These are phyloP conservation scores for Cryptococcus floricola DNA, from an alignment of 1,284 basidiomycete species.

Conservation along the genomic window DNA sequence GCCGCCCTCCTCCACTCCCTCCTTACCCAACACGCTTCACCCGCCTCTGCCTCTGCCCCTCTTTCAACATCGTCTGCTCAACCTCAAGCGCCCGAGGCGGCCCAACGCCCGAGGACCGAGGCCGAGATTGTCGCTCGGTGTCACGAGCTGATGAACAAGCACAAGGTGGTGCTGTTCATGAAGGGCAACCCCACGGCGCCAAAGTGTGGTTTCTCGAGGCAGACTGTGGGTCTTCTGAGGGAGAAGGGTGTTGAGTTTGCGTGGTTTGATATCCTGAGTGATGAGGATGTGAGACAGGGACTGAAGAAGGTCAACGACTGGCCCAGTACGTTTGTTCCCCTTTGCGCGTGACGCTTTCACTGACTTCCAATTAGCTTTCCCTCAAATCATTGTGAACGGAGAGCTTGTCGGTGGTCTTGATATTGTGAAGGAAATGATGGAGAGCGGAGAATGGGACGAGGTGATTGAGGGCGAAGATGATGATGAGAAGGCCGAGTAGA, in stretches of 20 bases:
- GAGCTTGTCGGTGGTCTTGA: slow-evolving; percentile 70
- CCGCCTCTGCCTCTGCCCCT: slow-evolving; percentile 30
- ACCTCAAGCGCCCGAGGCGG: slow-evolving; percentile 17
- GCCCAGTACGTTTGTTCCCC: slow-evolving; percentile 36
- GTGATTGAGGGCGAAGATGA: slow-evolving; percentile 79
- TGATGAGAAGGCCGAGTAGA: slow-evolving; percentile 60
- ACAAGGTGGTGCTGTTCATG: slow-evolving; percentile 82
- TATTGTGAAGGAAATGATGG: slow-evolving; percentile 64
- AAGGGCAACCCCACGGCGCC: slow-evolving; percentile 86
- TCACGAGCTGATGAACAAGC: slow-evolving; percentile 59
- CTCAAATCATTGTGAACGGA: slow-evolving; percentile 78
- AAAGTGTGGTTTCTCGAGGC: slow-evolving; percentile 76
- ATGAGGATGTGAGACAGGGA: slow-evolving; percentile 65
- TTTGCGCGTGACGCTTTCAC: neutral
- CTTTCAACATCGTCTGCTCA: slow-evolving; percentile 19
- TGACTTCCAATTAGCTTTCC: slow-evolving; percentile 37
- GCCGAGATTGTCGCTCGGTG: slow-evolving; percentile 52
- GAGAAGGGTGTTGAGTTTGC: slow-evolving; percentile 62
- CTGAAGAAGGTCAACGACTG: slow-evolving; percentile 51
- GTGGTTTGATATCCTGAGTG: slow-evolving; percentile 69
- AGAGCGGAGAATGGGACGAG: slow-evolving; percentile 58
- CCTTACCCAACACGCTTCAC: slow-evolving; percentile 59
- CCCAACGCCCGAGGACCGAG: slow-evolving; percentile 38
- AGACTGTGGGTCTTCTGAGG: slow-evolving; percentile 62
- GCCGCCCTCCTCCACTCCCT: slow-evolving; percentile 63